Base-by-base conservation (phyloP, 371 early-diverging fungal genomes). In the Lichtheimia hyalospora region DNA sequence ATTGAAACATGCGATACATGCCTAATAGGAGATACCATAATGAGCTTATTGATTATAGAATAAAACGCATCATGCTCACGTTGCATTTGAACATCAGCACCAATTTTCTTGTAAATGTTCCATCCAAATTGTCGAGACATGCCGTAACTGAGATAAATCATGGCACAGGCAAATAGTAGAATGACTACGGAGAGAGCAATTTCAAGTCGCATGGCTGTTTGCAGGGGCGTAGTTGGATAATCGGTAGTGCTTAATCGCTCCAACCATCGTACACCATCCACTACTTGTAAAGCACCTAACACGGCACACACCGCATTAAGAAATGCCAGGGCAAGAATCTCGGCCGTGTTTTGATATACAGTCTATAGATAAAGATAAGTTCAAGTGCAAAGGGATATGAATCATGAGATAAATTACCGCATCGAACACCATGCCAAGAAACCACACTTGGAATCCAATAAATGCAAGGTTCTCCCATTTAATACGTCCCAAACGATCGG, bases 1-100 rank as follows among this genome's bases (percentile, higher is more conserved):
- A 75, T 57, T 79, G 79, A 40, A 75, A 75, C 34, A 62, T 66
- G 27, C 72, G 66, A 50, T 77, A 77, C 74, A 73, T 77, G 42
- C 62, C 72, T 71, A 67, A 25, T 21, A 21, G n/a, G 1, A 5
- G 3, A 40, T 20, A 8, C 8, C 6, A 34, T 34, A 0, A 34
- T 34, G 34, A 34, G 34, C 6, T 10, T n/a, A 46, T 16, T 49
- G 27, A 41, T 24, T 28, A 8, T 6, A 7, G 10, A 5, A 1
- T 1, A 21, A 46, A 46, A 46, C 12, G 44, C 13, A 14, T 34
- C 25, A 34, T 5, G 43, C 55, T 57, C 63, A 72, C 72, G 50
- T 61, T 67, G 66, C 39, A 68, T 67, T 53, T 63, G 57, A 24
- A 69, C 60, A 41, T 73, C 73, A 43, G 73, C 73, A 43, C 73